Percentiles rank a stretch among this genome's conserved stretches.
Evolutionary conservation across 2,329 filamentous ascomycete species (phyloP).

Genomic region (Hypoxylon sp.): DNA sequence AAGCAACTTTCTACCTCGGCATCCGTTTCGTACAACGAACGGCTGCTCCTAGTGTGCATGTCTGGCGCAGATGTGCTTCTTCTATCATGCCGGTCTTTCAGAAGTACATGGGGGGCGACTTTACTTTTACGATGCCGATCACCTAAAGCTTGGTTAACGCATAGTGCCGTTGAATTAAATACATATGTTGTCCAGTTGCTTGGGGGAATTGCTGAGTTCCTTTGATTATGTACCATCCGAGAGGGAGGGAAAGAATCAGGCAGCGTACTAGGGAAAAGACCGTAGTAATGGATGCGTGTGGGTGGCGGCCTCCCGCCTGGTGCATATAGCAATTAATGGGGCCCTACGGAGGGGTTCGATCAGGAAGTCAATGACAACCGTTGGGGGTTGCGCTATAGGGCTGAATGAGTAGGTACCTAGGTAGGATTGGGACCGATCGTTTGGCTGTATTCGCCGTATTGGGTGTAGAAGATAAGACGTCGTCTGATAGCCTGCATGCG

Average conservation of each 20-base stretch:
- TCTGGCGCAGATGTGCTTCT: background rate
- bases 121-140: too few species aligned
- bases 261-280: background rate
- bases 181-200: background rate
- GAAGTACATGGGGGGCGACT: too few species aligned
- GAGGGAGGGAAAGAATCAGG: slow-evolving; percentile 1
- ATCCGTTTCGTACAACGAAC: background rate
- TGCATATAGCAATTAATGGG: slow-evolving; percentile 29
- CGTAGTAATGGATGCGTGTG: slow-evolving; percentile 8
- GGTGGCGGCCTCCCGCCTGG: slow-evolving; percentile 38
- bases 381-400: slow-evolving; percentile 40
- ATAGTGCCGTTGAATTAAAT: background rate
- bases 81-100: background rate
- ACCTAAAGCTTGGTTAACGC: background rate
- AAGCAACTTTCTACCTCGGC: slow-evolving; percentile 8
- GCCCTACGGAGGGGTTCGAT: slow-evolving; percentile 8
- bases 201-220: background rate
- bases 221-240: background rate
- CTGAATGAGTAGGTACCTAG: slow-evolving; percentile 30
- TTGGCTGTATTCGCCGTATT: slow-evolving; percentile 22
- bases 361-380: slow-evolving; percentile 26
- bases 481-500: slow-evolving; percentile 29
- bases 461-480: slow-evolving; percentile 33
- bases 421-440: slow-evolving; percentile 6
- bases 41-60: background rate